Base-by-base conservation (phyloP, 2,329 filamentous ascomycete genomes). In the Fusarium xylarioides region DNA sequence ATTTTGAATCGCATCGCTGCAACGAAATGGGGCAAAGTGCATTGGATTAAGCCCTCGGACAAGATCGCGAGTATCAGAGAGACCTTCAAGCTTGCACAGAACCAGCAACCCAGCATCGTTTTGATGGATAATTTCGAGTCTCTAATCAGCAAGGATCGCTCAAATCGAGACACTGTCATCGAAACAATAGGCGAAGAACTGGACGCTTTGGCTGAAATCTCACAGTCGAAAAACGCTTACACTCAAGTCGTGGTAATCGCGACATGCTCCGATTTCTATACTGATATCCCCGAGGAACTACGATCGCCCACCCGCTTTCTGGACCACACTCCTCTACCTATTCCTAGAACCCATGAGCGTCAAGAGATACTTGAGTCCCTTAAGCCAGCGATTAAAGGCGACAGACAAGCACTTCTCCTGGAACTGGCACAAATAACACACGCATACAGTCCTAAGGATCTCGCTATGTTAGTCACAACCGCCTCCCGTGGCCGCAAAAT, bases 391-490 rank as follows among this genome's bases (percentile, higher is more conserved):
- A 83, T 89, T 50, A 83, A 79, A 7, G 86, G 84, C 14, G 83
- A 84, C 14, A 85, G 81, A 60, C 85, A 91, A 7, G 82, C 82
- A 3, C 83, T 90, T 15, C 82, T 94, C 23, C 82, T 86, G 8
- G 83, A 86, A 23, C 83, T 97, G 47, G 92, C 92, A 46, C 89
- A 93, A 69, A 89, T 90, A 63, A 97, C 95, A 1, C 95, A 98
- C 78, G 95, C 95, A 8, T 98, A 94, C 80, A 97, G 94, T 37
- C 92, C 93, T 9, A 88, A 89, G 3, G 95, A 98, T 79, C 85
- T 98, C 3, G 84, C 85, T n/a, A 88, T 87, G 19, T 85, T 98
- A 1, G 85, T 92, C 9, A 44, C 68, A 9, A 80, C 79, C 30
- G 79, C 82, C 2, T 80, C 76, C 65, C 59, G 73, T 37, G 78